Evolutionary conservation across 305 asterid genomes (phyloP).

Genomic region (Fraxinus ornus): DNA sequence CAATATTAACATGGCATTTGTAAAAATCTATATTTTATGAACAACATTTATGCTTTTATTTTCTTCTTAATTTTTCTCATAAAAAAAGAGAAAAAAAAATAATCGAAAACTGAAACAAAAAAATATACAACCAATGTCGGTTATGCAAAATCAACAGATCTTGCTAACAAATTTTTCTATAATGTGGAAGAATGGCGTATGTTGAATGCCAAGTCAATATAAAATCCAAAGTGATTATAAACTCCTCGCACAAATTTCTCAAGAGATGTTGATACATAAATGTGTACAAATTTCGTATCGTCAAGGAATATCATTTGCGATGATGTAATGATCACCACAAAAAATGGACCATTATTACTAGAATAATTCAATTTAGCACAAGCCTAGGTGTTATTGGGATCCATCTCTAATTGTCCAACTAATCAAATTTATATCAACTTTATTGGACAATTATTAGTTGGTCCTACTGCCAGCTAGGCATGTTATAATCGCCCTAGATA

Average conservation of each 20-base stretch:
- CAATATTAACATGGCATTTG: neutral
- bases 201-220: neutral
- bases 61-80: neutral
- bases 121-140: neutral
- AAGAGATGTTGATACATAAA: neutral
- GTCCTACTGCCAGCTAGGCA: neutral
- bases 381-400: neutral
- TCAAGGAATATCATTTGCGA: neutral
- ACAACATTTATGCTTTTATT: neutral
- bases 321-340: neutral
- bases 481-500: neutral
- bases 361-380: neutral
- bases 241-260: neutral
- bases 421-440: neutral
- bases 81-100: too few relatives aligned
- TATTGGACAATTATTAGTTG: neutral
- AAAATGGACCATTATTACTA: neutral
- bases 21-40: too few relatives aligned
- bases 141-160: neutral
- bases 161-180: neutral
- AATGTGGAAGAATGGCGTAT: neutral
- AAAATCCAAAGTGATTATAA: neutral
- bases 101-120: neutral
- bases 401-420: neutral
- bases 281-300: neutral